phyloP scores from a whole-genome alignment of 1,139 yeast genomes.

The Spathaspora sp. region DNA sequence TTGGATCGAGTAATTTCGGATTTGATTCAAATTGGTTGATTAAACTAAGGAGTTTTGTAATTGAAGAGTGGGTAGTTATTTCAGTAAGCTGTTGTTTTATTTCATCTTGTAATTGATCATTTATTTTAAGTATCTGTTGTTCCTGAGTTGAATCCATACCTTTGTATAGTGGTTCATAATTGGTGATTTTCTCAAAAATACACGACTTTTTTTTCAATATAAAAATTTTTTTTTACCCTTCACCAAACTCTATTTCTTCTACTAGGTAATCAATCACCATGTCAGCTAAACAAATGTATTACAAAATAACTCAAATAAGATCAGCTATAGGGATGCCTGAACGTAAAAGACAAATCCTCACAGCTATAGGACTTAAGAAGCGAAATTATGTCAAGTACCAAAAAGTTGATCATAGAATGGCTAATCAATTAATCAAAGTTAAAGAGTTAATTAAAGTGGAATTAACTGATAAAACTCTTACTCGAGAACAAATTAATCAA shows the following conservation, averaged over 20 bases:
- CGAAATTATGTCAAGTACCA: conserved; percentile 77
- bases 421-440: conserved; percentile 80
- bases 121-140: conserved; percentile 18
- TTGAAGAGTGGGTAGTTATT: not conserved
- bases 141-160: conserved; percentile 24
- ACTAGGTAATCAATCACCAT: conserved; percentile 8
- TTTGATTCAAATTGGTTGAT: conserved; percentile 53
- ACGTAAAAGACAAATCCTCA: conserved; percentile 59
- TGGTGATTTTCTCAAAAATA: not conserved
- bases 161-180: not conserved
- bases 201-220: not conserved
- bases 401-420: conserved; percentile 71
- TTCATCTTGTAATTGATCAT: conserved; percentile 18
- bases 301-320: conserved; percentile 72
- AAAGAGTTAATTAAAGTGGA: conserved; percentile 91
- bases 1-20: conserved; percentile 51
- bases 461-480: conserved; percentile 54
- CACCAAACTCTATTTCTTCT: not conserved
- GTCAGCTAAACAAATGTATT: conserved; percentile 28
- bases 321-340: conserved; percentile 87
- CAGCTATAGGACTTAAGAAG: conserved; percentile 71
- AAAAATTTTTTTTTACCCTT: not conserved
- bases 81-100: conserved; percentile 8
- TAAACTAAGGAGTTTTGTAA: conserved; percentile 8
- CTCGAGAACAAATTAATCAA: conserved; percentile 51